Evolutionary conservation across 2,329 filamentous ascomycete species (phyloP), one percentile per base, ranked within the genome.

Genomic region (Beauveria brongniartii): DNA sequence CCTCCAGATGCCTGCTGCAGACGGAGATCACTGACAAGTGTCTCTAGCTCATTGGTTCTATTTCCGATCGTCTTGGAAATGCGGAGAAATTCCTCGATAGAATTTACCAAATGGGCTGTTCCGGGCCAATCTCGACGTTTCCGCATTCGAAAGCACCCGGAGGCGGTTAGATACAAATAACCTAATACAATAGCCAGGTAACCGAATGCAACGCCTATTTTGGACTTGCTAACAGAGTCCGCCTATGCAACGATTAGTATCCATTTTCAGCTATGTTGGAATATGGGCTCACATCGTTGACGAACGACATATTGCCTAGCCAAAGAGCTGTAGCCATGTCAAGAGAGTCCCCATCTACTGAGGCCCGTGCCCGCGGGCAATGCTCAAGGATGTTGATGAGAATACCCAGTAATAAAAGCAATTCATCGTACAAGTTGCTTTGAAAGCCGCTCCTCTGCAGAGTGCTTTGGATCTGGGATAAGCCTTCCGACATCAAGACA

Each of bases 331-430:
- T 78, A 41, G 95, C 78, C 55, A 74, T 74, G 54, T 85, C 80
- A 41, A 92, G 73, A 8, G 84, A 77, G 68, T 64, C 64, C 10
- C 64, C 65, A 0, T 67, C 66, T 3, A 75, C 63, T 6, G 70
- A 71, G 20, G 74, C 71, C 58, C 87, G 80, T 14, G 89, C 87
- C 24, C 78, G 72, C 18, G 85, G 78, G 68, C 86, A 91, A 69
- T 91, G 87, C 71, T 96, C 92, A 9, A 90, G 84, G 59, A 97
- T 82, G 68, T 97, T 97, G 72, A 96, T 96, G 73, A 93, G 83
- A 24, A 91, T 84, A 0, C 91, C 92, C 44, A 96, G 77, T 57
- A 90, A 82, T 47, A 97, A 80, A 54, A 96, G 83, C 16, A 96
- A 79, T 54, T 84, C 82, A 65, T 96, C 88, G 58, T 92, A 75